Evolutionary conservation across 148 eudicot genomes (phyloP), one percentile per base, ranked within the genome.

Genomic region (Camellia lanceoleosa): DNA sequence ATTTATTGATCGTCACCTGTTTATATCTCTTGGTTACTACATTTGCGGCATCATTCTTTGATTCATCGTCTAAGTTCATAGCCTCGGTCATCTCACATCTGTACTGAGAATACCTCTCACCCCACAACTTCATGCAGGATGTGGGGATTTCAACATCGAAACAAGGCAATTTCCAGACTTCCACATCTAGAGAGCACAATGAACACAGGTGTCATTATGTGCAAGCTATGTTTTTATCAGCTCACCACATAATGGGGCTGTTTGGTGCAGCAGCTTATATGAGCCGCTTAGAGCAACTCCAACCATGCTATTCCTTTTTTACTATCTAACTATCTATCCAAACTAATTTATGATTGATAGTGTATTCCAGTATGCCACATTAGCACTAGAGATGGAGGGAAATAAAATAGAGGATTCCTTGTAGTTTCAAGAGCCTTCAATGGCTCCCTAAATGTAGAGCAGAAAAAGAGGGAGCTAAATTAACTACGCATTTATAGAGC

Each of bases 11-110:
- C 41, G 9, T 71, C 49, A 94, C 98, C 97, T 84, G 79, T 78
- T 86, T 90, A 76, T 91, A 92, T 59, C 80, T 85, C 72, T 85
- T 84, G 60, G 65, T 85, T 20, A 89, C 86, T 12, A 77, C 85
- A 51, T 78, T 42, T 5, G 95, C 88, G 49, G 70, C 38, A 6
- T 58, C 80, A 19, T 84, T 84, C 73, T 77, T 88, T 30, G 83
- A 73, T 23, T 84, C 82, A 13, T 68, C 9, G n/a, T 46, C 62
- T 3, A 62, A 56, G 0, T 47, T 62, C 70, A 86, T 2, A 42
- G 90, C 94, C 0, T 68, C 76, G 0, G 2, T 1, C 98, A 92
- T 93, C 10, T 90, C 94, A 1, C 0, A 2, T 80, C 87, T 77
- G 84, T 92, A 92, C 1, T 72, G 9, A 2, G 52, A 23, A 20